A percentile compares a stretch with the other conserved stretches of the same genome.
These are phyloP conservation scores for Globisporangium orthogonon DNA, from an alignment of 352 stramenopile species.

Conservation along the genomic window DNA sequence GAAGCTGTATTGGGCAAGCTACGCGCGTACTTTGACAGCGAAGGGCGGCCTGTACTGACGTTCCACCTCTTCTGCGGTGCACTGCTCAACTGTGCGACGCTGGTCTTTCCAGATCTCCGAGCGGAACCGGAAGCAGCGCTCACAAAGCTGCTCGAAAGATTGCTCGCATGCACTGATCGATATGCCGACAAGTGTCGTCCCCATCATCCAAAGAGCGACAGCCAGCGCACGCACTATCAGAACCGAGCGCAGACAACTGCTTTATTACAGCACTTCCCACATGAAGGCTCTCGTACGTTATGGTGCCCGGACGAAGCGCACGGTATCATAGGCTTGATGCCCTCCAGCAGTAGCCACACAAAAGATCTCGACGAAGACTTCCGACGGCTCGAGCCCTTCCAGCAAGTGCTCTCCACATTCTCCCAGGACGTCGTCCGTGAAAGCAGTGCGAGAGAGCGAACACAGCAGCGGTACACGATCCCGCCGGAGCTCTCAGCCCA, in stretches of 20 bases:
- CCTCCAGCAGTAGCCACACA: not conserved
- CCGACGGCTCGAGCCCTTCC: constrained; percentile 19
- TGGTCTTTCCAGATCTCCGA: constrained; percentile 17
- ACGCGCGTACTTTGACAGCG: constrained; percentile 44
- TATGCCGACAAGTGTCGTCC: not conserved
- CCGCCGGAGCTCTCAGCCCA: constrained; percentile 18
- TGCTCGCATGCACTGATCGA: not conserved
- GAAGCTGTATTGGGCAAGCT: constrained; percentile 52
- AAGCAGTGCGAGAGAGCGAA: constrained; percentile 15
- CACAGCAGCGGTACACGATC: constrained; percentile 20
- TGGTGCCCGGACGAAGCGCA: constrained; percentile 3
- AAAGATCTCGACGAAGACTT: constrained; percentile 15
- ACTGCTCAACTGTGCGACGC: constrained; percentile 41
- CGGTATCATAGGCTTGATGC: not conserved
- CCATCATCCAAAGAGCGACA: not conserved
- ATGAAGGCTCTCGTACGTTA: not conserved
- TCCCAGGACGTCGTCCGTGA: constrained; percentile 20
- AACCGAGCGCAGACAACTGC: not conserved
- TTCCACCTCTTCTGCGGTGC: constrained; percentile 53
- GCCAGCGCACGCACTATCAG: not conserved
- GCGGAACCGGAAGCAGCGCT: constrained; percentile 9
- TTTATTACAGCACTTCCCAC: constrained; percentile 12
- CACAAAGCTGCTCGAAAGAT: not conserved
- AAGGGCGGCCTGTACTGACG: constrained; percentile 36
- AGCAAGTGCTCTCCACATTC: constrained; percentile 31